phyloP scores from a whole-genome alignment of 2,329 filamentous ascomycete species.

The Pseudocercospora vitis region DNA sequence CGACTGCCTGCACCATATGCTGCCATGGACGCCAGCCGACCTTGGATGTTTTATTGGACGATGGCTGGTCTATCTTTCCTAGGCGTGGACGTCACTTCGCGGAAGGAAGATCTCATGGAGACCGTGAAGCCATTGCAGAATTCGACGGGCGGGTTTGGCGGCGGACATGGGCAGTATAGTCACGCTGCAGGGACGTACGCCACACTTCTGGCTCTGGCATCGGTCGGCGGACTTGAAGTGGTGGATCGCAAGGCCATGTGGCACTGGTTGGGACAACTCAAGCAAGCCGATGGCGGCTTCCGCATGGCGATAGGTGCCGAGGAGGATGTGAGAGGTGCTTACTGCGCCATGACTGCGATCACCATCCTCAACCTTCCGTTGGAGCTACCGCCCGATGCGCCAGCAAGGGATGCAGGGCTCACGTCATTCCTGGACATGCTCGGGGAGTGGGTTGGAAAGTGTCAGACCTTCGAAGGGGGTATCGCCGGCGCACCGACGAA shows the following conservation, averaged over 20 bases:
- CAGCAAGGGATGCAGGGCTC: slow-evolving; percentile 63
- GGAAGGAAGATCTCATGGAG: slow-evolving; percentile 63
- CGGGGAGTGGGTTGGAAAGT: slow-evolving; percentile 75
- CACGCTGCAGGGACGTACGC: slow-evolving; percentile 91
- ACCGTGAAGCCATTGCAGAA: slow-evolving; percentile 85
- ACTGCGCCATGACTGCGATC: slow-evolving; percentile 83
- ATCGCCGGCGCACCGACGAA: slow-evolving; percentile 81
- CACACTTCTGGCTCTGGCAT: slow-evolving; percentile 71
- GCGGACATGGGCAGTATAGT: slow-evolving; percentile 85
- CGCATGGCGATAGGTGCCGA: slow-evolving; percentile 82
- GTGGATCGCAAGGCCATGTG: slow-evolving; percentile 85
- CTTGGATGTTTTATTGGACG: slow-evolving; percentile 95
- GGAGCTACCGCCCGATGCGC: slow-evolving; percentile 70
- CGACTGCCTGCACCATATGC: slow-evolving; percentile 70
- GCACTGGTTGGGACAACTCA: slow-evolving; percentile 83
- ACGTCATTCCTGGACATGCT: slow-evolving; percentile 70
- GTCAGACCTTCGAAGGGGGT: slow-evolving; percentile 95
- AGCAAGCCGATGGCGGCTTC: slow-evolving; percentile 87
- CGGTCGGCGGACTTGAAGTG: slow-evolving; percentile 73
- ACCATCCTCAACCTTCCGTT: slow-evolving; percentile 81
- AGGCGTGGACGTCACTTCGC: slow-evolving; percentile 68
- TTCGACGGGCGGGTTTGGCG: slow-evolving; percentile 79
- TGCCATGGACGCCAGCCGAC: slow-evolving; percentile 78
- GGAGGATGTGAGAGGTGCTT: slow-evolving; percentile 90
- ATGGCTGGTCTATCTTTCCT: slow-evolving; percentile 73